Percentiles rank a stretch among this genome's conserved stretches.
phyloP scores from a whole-genome alignment of 306 rosid species.

The Fagus sylvatica region DNA sequence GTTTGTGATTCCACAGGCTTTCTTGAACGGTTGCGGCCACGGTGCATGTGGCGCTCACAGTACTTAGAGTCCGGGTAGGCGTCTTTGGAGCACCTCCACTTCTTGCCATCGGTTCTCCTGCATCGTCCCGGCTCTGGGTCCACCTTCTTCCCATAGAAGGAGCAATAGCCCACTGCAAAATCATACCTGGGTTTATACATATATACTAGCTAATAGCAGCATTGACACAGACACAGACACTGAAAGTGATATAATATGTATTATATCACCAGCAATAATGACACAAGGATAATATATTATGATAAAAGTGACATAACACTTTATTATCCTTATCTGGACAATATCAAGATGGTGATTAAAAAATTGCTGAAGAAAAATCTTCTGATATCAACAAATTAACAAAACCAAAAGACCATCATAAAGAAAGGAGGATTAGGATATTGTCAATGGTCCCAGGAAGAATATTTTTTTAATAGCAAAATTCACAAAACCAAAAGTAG shows the following conservation, averaged over 20 bases:
- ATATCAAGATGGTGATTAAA: neutral
- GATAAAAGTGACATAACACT: neutral
- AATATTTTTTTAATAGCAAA: neutral
- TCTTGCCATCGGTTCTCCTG: constrained; percentile 90
- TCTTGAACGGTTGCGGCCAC: constrained; percentile 99
- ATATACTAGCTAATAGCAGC: neutral
- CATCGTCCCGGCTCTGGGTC: constrained; percentile 96
- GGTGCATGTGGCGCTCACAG: constrained; percentile 95
- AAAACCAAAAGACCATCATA: neutral
- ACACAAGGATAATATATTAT: neutral
- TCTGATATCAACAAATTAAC: constrained; percentile 1
- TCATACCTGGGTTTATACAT: neutral
- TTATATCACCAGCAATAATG: neutral
- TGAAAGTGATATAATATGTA: neutral
- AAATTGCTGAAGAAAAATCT: neutral
- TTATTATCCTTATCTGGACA: neutral
- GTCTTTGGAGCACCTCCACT: constrained; percentile 87
- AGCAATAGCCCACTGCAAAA: constrained; percentile 66
- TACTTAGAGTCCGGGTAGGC: constrained; percentile 87
- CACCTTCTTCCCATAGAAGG: constrained; percentile 81
- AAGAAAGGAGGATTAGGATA: neutral
- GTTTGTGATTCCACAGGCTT: constrained; percentile 98
- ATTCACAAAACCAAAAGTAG: neutral
- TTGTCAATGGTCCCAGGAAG: neutral
- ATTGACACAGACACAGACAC: neutral